Conservation (phyloP, 306 rosid species). For the Fragaria iinumae region DNA sequence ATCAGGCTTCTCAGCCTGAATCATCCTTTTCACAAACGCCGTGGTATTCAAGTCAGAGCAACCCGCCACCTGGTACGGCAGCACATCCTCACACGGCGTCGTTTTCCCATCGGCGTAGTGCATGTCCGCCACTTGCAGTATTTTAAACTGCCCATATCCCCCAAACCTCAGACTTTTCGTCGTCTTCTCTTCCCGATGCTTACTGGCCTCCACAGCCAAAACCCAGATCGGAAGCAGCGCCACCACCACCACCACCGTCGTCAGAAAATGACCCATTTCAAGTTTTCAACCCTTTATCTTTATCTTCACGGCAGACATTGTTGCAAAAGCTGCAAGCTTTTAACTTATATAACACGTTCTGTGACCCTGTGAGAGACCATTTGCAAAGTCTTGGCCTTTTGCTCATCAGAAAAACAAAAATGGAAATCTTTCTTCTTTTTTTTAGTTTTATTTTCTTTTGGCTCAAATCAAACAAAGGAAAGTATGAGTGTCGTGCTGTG, state of each 20-base stretch:
- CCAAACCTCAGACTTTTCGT: slow-evolving; percentile 53
- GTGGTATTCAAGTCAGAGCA: slow-evolving; percentile 92
- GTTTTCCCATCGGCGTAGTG: slow-evolving; percentile 71
- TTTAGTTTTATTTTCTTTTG: neutral
- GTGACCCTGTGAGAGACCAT: neutral
- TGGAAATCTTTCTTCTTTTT: neutral
- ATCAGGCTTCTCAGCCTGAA: slow-evolving; percentile 87
- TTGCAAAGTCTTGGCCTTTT: neutral
- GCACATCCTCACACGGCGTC: slow-evolving; percentile 67
- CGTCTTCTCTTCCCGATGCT: slow-evolving; percentile 18
- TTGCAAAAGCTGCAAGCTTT: neutral
- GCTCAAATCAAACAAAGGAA: neutral
- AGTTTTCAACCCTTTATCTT: neutral
- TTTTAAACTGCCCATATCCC: slow-evolving; percentile 70
- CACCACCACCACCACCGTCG: slow-evolving; percentile 9
- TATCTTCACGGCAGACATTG: slow-evolving; percentile 3
- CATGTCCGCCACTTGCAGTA: slow-evolving; percentile 96
- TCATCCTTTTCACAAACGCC: slow-evolving; percentile 63
- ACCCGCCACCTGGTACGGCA: slow-evolving; percentile 46
- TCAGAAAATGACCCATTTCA: slow-evolving; percentile 22
- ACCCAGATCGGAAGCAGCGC: slow-evolving; percentile 32
- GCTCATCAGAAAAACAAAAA: neutral
- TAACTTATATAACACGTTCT: neutral
- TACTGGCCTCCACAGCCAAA: slow-evolving; percentile 28
- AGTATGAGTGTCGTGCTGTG: neutral